phyloP scores from a whole-genome alignment of 2,329 filamentous ascomycete genomes.

The Cytospora mali region DNA sequence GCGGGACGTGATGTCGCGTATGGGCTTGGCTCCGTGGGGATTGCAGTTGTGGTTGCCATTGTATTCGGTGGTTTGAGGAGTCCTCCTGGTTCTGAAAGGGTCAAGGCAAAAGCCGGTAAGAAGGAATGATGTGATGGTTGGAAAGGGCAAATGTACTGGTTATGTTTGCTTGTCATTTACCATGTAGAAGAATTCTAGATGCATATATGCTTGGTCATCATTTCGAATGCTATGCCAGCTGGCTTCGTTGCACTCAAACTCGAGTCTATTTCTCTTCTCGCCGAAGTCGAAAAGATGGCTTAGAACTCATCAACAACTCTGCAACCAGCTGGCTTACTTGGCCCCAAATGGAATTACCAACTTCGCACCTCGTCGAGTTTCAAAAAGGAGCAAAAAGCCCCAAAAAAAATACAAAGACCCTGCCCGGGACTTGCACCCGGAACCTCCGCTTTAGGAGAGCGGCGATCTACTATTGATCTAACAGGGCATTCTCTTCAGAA shows the following conservation, averaged over 20 bases:
- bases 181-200: background rate
- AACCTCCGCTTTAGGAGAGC: conserved; percentile 29
- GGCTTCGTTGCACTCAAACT: background rate
- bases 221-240: background rate
- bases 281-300: too few relatives aligned
- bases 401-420: conserved; percentile 18
- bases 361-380: background rate
- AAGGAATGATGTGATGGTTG: conserved; percentile 25
- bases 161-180: background rate
- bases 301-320: too few relatives aligned
- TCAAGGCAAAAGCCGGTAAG: conserved; percentile 25
- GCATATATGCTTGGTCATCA: background rate
- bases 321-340: too few relatives aligned
- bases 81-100: conserved; percentile 47
- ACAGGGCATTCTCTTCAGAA: background rate
- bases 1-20: conserved; percentile 88
- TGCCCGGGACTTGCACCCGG: conserved; percentile 29
- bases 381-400: conserved; percentile 5
- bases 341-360: background rate
- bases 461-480: conserved; percentile 30
- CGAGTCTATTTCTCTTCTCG: too few relatives aligned
- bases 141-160: background rate
- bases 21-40: conserved; percentile 75
- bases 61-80: conserved; percentile 74
- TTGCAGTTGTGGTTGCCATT: conserved; percentile 70